Evolutionary conservation across 495 filamentous ascomycete genomes (phyloP), one percentile per base, ranked within the genome.

Genomic region (Neurospora sp.): DNA sequence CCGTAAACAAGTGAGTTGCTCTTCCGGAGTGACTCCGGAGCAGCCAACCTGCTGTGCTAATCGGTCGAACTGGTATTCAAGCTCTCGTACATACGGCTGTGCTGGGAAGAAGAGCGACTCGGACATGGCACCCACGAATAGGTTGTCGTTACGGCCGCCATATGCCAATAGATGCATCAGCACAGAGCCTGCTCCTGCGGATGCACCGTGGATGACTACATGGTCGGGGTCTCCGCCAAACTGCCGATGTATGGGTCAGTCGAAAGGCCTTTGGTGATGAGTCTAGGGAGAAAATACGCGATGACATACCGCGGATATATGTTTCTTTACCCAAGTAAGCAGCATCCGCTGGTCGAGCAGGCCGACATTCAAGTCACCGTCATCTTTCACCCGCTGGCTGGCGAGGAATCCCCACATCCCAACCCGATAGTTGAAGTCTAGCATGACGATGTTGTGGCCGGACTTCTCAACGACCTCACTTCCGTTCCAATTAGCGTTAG

Each of bases 361-460:
- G 0, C 92, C 92, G 74, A 87, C 90, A 75, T 95, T 94, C 31
- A 92, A 75, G 74, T 87, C 87, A 3, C 84, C 84, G 61, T 84
- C 77, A 40, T 78, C 76, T 59, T 83, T 77, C 7, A 93, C 81
- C 71, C 90, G 84, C 22, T 87, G 78, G 69, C 89, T 86, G 1
- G 92, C 90, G 0, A 94, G 82, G 73, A 94, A 94, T 0, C 92
- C 92, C 79, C 88, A 92, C 0, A 90, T 84, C 0, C 92, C 92
- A 16, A 94, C 91, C 7, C 92, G 89, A 75, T 87, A 87, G 79
- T 94, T 94, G 82, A 94, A 90, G 72, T 87, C 91, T 16, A 95
- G 89, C 38, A 94, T 84, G 5, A 94, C 83, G 59, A 94, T 89
- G 45, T 86, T 84, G 69, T 83, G 80, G 8, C 82, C 84, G 0